Conservation (phyloP, 768 basidiomycete genomes). For the Boletellus sp. region DNA sequence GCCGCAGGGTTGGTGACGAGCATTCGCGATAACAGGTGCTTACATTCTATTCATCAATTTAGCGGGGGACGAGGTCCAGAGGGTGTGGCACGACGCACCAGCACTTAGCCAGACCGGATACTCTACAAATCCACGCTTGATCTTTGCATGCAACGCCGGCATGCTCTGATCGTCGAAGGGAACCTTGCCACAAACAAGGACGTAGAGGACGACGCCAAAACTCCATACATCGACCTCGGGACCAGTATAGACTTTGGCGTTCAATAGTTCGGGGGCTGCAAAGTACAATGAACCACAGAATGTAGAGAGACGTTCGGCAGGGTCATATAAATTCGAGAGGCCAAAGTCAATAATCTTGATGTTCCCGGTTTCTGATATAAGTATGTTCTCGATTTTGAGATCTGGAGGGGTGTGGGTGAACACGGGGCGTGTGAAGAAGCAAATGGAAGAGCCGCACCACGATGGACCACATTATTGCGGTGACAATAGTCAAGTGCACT, state of each 20-base stretch:
- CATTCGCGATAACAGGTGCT: slow-evolving; percentile 90
- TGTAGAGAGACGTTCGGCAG: slow-evolving; percentile 75
- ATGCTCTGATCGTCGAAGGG: slow-evolving; percentile 99
- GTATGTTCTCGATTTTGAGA: slow-evolving; percentile 99
- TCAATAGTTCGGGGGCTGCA: slow-evolving; percentile 95
- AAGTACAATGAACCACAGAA: slow-evolving; percentile 99
- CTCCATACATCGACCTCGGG: slow-evolving; percentile 99
- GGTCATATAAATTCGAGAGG: slow-evolving; percentile 92
- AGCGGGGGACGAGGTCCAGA: slow-evolving; percentile 5
- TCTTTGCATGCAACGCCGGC: slow-evolving; percentile 98
- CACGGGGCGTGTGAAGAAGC: slow-evolving; percentile 1
- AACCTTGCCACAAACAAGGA: slow-evolving; percentile 96
- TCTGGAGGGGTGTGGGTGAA: slow-evolving; percentile 37
- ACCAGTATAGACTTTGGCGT: slow-evolving; percentile 94
- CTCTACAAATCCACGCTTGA: slow-evolving; percentile 95
- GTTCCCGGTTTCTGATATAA: slow-evolving; percentile 97
- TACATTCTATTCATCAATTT: slow-evolving; percentile 69
- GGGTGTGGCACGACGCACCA: slow-evolving; percentile 48
- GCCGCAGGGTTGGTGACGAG: slow-evolving; percentile 88
- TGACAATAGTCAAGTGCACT: slow-evolving; percentile 97
- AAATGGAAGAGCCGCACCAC: slow-evolving; percentile 46
- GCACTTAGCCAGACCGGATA: slow-evolving; percentile 96
- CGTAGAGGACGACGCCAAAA: slow-evolving; percentile 97
- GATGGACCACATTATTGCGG: slow-evolving; percentile 95
- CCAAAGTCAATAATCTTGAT: slow-evolving; percentile 99